phyloP scores from a whole-genome alignment of 2,329 filamentous ascomycete species.

The Endothia cerciana region DNA sequence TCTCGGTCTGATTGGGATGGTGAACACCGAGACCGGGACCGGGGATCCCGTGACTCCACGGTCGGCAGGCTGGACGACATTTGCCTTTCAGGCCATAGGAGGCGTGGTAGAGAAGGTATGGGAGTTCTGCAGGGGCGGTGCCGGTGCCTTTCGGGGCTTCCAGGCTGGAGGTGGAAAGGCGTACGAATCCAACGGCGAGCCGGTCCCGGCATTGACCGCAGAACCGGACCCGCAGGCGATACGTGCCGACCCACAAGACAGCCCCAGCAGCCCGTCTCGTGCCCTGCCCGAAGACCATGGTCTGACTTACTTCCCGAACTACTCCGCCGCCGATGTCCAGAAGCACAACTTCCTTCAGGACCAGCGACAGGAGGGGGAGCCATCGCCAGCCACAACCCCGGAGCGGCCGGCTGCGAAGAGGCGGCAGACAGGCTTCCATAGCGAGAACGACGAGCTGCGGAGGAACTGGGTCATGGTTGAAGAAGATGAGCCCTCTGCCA shows the following conservation, averaged over 20 bases:
- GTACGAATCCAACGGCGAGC: slow-evolving; percentile 58
- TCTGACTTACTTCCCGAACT: slow-evolving; percentile 11
- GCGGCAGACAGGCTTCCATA: slow-evolving; percentile 48
- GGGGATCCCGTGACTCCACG: slow-evolving; percentile 34
- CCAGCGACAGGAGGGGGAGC: slow-evolving; percentile 28
- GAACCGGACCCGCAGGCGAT: neutral
- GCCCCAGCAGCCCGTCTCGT: slow-evolving; percentile 18
- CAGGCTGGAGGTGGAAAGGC: slow-evolving; percentile 80
- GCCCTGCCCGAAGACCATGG: slow-evolving; percentile 6
- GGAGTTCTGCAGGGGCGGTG: slow-evolving; percentile 76
- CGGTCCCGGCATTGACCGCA: slow-evolving; percentile 1
- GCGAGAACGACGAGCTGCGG: slow-evolving; percentile 58
- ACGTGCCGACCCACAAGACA: slow-evolving; percentile 1
- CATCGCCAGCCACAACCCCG: slow-evolving; percentile 46
- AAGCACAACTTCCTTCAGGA: slow-evolving; percentile 8
- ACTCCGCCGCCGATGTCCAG: slow-evolving; percentile 14
- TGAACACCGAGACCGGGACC: slow-evolving; percentile 36
- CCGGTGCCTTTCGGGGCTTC: slow-evolving; percentile 79
- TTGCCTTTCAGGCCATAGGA: slow-evolving; percentile 66
- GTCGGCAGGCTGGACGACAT: slow-evolving; percentile 56
- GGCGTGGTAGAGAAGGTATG: slow-evolving; percentile 78
- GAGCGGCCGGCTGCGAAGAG: slow-evolving; percentile 55
- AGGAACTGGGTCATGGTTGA: slow-evolving; percentile 74
- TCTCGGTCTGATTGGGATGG: slow-evolving; percentile 37
- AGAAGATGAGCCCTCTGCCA: slow-evolving; percentile 31